Evolutionary conservation across 495 filamentous ascomycete species (phyloP).

Genomic region (Hypoxylon perforatum): DNA sequence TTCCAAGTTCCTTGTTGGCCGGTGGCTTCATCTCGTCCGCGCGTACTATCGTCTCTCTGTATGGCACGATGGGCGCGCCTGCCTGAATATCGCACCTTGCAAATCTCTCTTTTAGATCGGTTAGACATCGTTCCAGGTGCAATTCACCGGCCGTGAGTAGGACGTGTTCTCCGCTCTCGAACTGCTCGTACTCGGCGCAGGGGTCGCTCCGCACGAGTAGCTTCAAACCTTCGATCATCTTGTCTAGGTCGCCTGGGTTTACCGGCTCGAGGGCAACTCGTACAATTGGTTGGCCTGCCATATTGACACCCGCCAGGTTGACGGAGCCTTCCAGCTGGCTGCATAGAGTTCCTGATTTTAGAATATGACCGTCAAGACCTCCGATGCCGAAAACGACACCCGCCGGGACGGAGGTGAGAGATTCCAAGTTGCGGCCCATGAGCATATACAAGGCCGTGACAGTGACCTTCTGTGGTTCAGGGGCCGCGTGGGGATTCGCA

Average conservation of each 20-base stretch:
- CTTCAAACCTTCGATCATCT: constrained; percentile 89
- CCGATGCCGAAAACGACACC: constrained; percentile 97
- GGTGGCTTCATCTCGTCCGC: constrained; percentile 91
- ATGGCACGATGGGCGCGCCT: constrained; percentile 93
- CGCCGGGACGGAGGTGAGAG: constrained; percentile 84
- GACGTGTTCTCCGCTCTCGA: constrained; percentile 94
- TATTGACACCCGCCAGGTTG: constrained; percentile 88
- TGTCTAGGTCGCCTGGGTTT: constrained; percentile 87
- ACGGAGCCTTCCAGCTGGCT: constrained; percentile 88
- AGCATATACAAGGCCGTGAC: constrained; percentile 93
- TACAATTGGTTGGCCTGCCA: constrained; percentile 87
- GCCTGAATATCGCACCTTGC: constrained; percentile 95
- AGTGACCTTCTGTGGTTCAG: constrained; percentile 83
- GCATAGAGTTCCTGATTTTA: constrained; percentile 95
- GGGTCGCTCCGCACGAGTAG: constrained; percentile 95
- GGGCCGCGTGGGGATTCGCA: constrained; percentile 75
- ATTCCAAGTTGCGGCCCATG: constrained; percentile 92
- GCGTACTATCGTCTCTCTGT: constrained; percentile 88
- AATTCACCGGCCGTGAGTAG: constrained; percentile 93
- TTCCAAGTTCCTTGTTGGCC: constrained; percentile 85
- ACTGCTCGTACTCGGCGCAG: constrained; percentile 93
- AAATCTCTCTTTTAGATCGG: constrained; percentile 92
- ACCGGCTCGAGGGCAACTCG: constrained; percentile 92
- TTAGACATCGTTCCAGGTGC: constrained; percentile 93
- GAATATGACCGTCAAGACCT: constrained; percentile 87